These are phyloP conservation scores for Eucalyptus decipiens DNA, from an alignment of 345 rosid species.

Conservation along the genomic window DNA sequence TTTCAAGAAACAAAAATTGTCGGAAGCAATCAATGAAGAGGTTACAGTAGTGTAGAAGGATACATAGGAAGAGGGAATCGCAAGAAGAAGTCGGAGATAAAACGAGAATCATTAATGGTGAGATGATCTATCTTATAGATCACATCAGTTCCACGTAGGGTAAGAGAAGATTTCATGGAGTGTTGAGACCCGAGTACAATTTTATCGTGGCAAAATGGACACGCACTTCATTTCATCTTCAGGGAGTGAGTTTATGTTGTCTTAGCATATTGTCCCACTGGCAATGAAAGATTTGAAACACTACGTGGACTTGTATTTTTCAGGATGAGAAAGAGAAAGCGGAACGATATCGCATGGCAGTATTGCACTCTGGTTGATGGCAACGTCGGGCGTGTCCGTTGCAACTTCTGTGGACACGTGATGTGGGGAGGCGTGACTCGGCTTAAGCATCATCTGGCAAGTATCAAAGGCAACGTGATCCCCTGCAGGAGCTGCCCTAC, in stretches of 20 bases:
- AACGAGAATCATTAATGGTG: not conserved
- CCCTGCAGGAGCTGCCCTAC: not conserved
- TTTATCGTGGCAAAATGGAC: not conserved
- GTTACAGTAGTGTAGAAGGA: not conserved
- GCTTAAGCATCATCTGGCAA: not conserved
- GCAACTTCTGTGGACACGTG: not conserved
- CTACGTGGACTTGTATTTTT: not conserved
- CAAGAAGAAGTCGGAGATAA: not conserved
- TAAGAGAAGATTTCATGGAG: not conserved
- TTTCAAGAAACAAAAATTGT: not conserved
- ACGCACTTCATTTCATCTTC: not conserved
- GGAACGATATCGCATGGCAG: not conserved
- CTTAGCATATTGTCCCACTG: not conserved
- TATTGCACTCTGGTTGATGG: not conserved
- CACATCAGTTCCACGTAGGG: not conserved
- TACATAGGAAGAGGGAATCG: not conserved
- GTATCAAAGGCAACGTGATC: not conserved
- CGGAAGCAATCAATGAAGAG: not conserved
- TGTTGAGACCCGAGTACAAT: not conserved
- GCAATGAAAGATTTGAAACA: not conserved
- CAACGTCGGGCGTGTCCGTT: not conserved
- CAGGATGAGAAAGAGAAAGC: not conserved
- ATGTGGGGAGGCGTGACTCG: not conserved
- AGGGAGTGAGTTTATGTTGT: not conserved
- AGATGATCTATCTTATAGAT: not conserved